Conservation (phyloP, 495 filamentous ascomycete genomes). For the Penicillium cosmopolitanum region DNA sequence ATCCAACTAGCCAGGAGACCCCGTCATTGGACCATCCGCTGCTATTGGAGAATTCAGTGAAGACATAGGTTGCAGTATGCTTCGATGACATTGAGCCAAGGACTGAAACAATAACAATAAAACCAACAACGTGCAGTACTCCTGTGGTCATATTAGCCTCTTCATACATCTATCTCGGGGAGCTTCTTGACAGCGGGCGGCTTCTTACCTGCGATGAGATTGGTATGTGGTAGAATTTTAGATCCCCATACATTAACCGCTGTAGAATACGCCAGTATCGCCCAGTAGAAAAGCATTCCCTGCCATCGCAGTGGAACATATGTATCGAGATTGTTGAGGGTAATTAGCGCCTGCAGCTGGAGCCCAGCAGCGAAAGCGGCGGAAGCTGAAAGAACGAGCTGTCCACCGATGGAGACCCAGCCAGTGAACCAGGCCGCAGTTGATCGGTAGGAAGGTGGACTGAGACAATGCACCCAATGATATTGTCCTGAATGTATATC, state of each 20-base stretch:
- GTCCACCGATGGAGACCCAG: slow-evolving; percentile 36
- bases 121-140: slow-evolving; percentile 25
- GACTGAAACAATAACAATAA: slow-evolving; percentile 22
- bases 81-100: slow-evolving; percentile 26
- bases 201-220: slow-evolving; percentile 24
- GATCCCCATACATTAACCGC: slow-evolving; percentile 28
- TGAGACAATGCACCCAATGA: slow-evolving; percentile 32
- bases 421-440: slow-evolving; percentile 32
- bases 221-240: slow-evolving; percentile 29
- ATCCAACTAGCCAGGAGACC: slow-evolving; percentile 30
- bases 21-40: slow-evolving; percentile 30
- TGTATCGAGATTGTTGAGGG: slow-evolving; percentile 27
- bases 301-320: slow-evolving; percentile 27
- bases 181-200: neutral
- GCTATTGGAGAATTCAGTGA: slow-evolving; percentile 26
- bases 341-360: slow-evolving; percentile 29
- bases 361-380: slow-evolving; percentile 31
- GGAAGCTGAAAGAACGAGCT: slow-evolving; percentile 35
- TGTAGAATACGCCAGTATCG: slow-evolving; percentile 23
- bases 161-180: neutral
- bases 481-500: slow-evolving; percentile 23
- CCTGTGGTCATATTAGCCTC: slow-evolving; percentile 9
- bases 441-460: slow-evolving; percentile 20
- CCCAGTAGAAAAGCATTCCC: slow-evolving; percentile 32
- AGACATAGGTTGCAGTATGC: slow-evolving; percentile 24